Conservation (phyloP, 1,139 yeast genomes). For the Yamadazyma triangularis region DNA sequence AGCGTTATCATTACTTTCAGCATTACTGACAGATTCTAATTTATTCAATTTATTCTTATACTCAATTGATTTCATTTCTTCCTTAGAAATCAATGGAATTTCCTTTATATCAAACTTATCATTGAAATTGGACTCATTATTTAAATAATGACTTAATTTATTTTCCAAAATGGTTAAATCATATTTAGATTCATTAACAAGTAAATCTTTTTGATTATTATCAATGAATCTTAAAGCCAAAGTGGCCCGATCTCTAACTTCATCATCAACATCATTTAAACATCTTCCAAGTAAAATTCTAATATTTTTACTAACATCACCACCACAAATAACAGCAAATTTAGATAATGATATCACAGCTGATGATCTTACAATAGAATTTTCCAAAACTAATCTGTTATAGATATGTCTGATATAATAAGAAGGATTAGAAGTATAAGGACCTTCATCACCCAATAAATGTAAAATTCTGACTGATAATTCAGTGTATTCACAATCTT, state of each 20-base stretch:
- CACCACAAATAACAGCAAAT: conserved; percentile 79
- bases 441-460: conserved; percentile 92
- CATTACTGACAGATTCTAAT: conserved; percentile 25
- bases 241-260: conserved; percentile 97
- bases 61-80: conserved; percentile 60
- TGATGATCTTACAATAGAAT: conserved; percentile 90
- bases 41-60: conserved; percentile 54
- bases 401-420: conserved; percentile 92
- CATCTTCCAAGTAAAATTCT: conserved; percentile 77
- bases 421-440: conserved; percentile 80
- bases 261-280: conserved; percentile 87
- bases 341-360: conserved; percentile 92
- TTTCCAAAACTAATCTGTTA: conserved; percentile 93
- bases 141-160: conserved; percentile 69
- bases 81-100: conserved; percentile 60
- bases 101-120: conserved; percentile 66
- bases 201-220: conserved; percentile 46
- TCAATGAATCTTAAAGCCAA: conserved; percentile 69
- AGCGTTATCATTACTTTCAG: conserved; percentile 8
- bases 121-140: conserved; percentile 53
- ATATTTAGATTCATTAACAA: conserved; percentile 65
- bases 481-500: conserved; percentile 96
- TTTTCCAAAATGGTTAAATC: conserved; percentile 76
- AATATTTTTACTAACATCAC: conserved; percentile 63
- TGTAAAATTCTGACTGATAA: conserved; percentile 87